Evolutionary conservation across 768 basidiomycete genomes (phyloP).

Genomic region (Boletus coccyginus): DNA sequence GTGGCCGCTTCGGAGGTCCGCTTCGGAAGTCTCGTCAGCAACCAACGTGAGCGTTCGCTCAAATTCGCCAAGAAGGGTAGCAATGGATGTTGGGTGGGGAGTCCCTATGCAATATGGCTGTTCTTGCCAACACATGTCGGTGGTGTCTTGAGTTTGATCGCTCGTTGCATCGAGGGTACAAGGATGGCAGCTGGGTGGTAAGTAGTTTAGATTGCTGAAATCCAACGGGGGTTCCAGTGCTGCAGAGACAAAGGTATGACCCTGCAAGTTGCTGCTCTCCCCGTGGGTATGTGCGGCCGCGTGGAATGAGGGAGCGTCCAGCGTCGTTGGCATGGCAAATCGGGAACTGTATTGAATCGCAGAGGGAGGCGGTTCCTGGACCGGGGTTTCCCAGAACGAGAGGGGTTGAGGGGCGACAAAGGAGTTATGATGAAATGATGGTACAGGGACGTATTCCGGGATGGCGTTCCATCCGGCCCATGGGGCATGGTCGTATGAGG

Average conservation of each 20-base stretch:
- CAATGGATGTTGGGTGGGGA: background rate
- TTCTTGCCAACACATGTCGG: background rate
- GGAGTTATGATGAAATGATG: background rate
- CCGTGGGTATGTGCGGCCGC: too few relatives aligned
- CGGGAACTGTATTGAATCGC: background rate
- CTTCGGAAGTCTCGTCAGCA: background rate
- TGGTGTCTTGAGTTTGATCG: background rate
- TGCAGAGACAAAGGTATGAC: background rate
- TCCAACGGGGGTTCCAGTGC: background rate
- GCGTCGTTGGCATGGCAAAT: background rate
- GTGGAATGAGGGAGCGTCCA: background rate
- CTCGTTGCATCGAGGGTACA: background rate
- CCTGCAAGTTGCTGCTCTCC: too few relatives aligned
- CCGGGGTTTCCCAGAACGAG: background rate
- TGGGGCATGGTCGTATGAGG: background rate
- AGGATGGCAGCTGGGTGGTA: background rate
- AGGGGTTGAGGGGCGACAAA: background rate
- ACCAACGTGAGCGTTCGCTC: conserved; percentile 5
- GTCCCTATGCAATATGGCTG: background rate
- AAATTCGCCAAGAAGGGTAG: conserved; percentile 5
- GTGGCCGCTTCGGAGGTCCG: background rate
- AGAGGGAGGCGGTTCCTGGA: background rate
- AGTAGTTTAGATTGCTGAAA: background rate
- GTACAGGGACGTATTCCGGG: background rate
- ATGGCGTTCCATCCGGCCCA: conserved; percentile 1